A percentile compares a stretch with the other conserved stretches of the same genome.
phyloP scores from a whole-genome alignment of 768 basidiomycete genomes.

The Pleurotus giganteus region DNA sequence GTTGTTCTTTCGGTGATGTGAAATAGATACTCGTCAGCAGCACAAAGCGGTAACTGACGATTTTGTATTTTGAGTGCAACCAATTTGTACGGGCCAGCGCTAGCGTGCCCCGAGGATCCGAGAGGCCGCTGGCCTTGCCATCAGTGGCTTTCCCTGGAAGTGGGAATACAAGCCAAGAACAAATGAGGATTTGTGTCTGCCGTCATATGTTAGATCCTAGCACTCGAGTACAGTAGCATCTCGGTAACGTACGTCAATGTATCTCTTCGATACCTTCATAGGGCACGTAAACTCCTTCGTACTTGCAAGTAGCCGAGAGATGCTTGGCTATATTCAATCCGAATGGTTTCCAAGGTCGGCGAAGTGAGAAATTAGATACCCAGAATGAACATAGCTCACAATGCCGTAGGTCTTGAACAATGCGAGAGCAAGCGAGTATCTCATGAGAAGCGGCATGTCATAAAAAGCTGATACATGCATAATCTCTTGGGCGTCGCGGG shows the following conservation, averaged over 20 bases:
- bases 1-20: conserved; percentile 23
- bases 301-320: conserved; percentile 39
- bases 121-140: conserved; percentile 12
- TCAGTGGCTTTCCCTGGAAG: conserved; percentile 15
- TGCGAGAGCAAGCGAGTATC: conserved; percentile 43
- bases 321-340: conserved; percentile 35
- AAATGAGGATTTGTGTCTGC: conserved; percentile 44
- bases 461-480: conserved; percentile 30
- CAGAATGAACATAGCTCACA: conserved; percentile 25
- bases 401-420: conserved; percentile 53
- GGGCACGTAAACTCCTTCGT: conserved; percentile 38
- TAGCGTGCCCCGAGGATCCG: conserved; percentile 34
- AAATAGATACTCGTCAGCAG: background rate
- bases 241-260: conserved; percentile 42
- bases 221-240: background rate
- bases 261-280: conserved; percentile 38
- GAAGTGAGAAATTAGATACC: background rate
- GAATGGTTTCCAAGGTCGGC: background rate
- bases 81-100: conserved; percentile 38
- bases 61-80: conserved; percentile 36
- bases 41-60: conserved; percentile 24
- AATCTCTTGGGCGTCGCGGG: conserved; percentile 45
- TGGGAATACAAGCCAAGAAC: conserved; percentile 38
- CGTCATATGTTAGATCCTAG: background rate
- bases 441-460: conserved; percentile 44